Conservation (phyloP, 257 asterid genomes). For the Asclepias syriaca region DNA sequence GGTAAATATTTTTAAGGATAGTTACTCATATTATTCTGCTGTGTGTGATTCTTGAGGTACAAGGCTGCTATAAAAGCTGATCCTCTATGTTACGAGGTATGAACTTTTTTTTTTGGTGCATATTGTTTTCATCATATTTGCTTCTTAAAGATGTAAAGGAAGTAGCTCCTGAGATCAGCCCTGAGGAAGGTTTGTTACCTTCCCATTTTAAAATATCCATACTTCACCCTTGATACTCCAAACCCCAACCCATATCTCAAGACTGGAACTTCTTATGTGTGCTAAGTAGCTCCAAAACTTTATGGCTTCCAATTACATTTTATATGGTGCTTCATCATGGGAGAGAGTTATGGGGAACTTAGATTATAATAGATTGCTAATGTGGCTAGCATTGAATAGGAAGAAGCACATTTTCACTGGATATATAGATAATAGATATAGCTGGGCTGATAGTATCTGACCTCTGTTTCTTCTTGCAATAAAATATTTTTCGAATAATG, state of each 20-base stretch:
- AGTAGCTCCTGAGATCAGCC: not conserved
- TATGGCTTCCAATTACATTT: not conserved
- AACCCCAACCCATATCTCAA: no score
- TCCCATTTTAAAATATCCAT: not conserved
- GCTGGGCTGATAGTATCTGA: not conserved
- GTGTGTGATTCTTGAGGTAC: constrained; percentile 58
- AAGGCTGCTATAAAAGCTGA: constrained; percentile 98
- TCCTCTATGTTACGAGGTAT: constrained; percentile 97
- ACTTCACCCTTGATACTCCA: no score
- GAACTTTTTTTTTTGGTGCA: constrained; percentile 6
- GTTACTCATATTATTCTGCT: constrained; percentile 21
- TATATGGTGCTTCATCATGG: not conserved
- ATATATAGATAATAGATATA: not conserved
- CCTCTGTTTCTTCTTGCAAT: not conserved
- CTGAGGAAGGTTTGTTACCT: not conserved
- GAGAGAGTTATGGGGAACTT: not conserved
- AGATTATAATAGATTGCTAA: not conserved
- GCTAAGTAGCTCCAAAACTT: not conserved
- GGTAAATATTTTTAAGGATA: not conserved
- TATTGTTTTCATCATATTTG: constrained; percentile 13
- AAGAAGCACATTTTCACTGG: not conserved
- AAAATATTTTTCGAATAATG: not conserved
- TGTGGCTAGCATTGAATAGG: not conserved
- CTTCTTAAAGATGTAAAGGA: constrained; percentile 1
- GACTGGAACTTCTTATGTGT: not conserved